phyloP scores from a whole-genome alignment of 2,329 filamentous ascomycete species.

The Monilinia fructicola region DNA sequence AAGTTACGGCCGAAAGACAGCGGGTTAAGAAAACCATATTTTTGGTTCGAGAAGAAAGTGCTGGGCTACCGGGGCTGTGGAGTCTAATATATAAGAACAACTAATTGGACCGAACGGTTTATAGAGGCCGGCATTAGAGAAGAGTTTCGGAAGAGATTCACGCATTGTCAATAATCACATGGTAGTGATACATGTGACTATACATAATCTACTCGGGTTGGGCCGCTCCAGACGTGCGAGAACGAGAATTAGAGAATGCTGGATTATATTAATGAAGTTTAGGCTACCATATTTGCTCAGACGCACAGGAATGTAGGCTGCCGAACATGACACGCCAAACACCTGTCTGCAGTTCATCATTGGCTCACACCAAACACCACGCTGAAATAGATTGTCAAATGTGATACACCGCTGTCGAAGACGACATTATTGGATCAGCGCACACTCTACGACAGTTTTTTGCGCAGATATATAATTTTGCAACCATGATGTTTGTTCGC shows the following conservation, averaged over 20 bases:
- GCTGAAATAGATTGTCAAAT: neutral
- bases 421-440: fast-evolving
- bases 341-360: neutral
- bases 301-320: neutral
- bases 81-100: neutral
- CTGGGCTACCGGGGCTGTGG: neutral
- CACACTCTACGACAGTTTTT: fast-evolving
- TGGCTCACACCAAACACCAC: slow-evolving; percentile 10
- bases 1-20: neutral
- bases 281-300: neutral
- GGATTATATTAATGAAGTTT: no score
- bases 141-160: neutral
- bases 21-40: neutral
- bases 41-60: neutral
- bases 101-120: neutral
- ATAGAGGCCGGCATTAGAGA: neutral
- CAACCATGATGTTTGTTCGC: neutral
- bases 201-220: neutral
- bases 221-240: neutral
- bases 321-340: neutral
- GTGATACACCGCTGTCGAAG: neutral
- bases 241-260: neutral
- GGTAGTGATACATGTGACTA: neutral
- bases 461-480: neutral
- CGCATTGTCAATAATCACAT: no score